Percentiles rank a stretch among this genome's conserved stretches.
Conservation (phyloP, 2,329 filamentous ascomycete genomes). For the Pseudogymnoascus verrucosus region DNA sequence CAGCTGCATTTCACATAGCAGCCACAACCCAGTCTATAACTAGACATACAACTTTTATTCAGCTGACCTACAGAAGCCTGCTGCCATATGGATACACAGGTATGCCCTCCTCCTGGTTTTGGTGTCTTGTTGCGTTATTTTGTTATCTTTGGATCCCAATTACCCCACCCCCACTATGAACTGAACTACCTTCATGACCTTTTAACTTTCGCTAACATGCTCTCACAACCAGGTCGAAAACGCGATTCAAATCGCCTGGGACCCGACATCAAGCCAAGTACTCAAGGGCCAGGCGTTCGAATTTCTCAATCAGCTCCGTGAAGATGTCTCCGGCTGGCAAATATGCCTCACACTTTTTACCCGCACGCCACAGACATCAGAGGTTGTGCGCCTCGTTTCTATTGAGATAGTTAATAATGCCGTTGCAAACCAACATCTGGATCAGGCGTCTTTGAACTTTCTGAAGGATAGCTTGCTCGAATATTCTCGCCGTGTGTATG, state of each 20-base stretch:
- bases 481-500: constrained; percentile 73
- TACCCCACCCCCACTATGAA: constrained; percentile 1
- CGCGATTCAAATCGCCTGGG: constrained; percentile 90
- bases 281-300: constrained; percentile 78
- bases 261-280: constrained; percentile 65
- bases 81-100: constrained; percentile 10
- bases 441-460: constrained; percentile 61
- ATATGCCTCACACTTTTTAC: constrained; percentile 81
- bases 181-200: neutral
- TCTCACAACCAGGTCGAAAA: constrained; percentile 69
- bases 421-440: constrained; percentile 70
- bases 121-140: neutral
- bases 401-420: constrained; percentile 92
- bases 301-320: constrained; percentile 69
- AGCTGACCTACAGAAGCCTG: neutral
- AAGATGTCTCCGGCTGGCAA: constrained; percentile 82
- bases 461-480: constrained; percentile 75
- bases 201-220: neutral
- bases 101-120: neutral
- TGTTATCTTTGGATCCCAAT: neutral
- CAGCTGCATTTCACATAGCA: constrained; percentile 6
- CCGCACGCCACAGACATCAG: constrained; percentile 64
- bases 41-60: constrained; percentile 6
- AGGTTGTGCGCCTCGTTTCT: constrained; percentile 80
- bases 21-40: neutral